phyloP scores from a whole-genome alignment of 495 filamentous ascomycete species.

The Aspergillus cavernicola region DNA sequence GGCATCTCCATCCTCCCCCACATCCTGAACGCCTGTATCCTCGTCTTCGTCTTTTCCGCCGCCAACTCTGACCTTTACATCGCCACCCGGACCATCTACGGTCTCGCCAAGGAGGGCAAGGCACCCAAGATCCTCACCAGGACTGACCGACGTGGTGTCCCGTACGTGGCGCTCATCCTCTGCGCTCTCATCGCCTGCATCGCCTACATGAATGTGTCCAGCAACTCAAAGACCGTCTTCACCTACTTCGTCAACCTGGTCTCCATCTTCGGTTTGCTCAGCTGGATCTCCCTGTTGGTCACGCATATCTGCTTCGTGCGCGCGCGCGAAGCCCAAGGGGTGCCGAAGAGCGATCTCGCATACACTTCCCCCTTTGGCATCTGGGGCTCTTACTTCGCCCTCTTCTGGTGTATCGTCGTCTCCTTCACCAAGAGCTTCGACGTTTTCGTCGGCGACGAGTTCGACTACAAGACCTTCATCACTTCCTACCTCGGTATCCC shows the following conservation, averaged over 20 bases:
- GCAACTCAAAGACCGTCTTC: slow-evolving; percentile 66
- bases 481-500: slow-evolving; percentile 81
- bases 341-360: slow-evolving; percentile 61
- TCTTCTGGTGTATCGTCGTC: slow-evolving; percentile 67
- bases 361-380: slow-evolving; percentile 71
- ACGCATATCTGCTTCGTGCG: slow-evolving; percentile 77
- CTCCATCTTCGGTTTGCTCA: slow-evolving; percentile 75
- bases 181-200: slow-evolving; percentile 62
- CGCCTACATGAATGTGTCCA: slow-evolving; percentile 74
- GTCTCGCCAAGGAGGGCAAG: slow-evolving; percentile 70
- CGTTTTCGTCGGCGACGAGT: slow-evolving; percentile 56
- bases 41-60: slow-evolving; percentile 77
- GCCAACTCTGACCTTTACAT: slow-evolving; percentile 75
- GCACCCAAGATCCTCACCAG: slow-evolving; percentile 67
- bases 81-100: slow-evolving; percentile 76
- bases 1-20: slow-evolving; percentile 51
- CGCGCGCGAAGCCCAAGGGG: slow-evolving; percentile 67
- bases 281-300: slow-evolving; percentile 81
- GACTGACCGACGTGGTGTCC: slow-evolving; percentile 74
- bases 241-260: slow-evolving; percentile 82
- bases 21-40: slow-evolving; percentile 63
- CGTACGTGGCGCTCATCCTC: slow-evolving; percentile 61
- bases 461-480: slow-evolving; percentile 72
- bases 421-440: slow-evolving; percentile 74
- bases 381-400: slow-evolving; percentile 62